Evolutionary conservation across 108 stramenopile genomes (phyloP), one percentile per base, ranked within the genome.

Genomic region (Skeletonema tropicum): DNA sequence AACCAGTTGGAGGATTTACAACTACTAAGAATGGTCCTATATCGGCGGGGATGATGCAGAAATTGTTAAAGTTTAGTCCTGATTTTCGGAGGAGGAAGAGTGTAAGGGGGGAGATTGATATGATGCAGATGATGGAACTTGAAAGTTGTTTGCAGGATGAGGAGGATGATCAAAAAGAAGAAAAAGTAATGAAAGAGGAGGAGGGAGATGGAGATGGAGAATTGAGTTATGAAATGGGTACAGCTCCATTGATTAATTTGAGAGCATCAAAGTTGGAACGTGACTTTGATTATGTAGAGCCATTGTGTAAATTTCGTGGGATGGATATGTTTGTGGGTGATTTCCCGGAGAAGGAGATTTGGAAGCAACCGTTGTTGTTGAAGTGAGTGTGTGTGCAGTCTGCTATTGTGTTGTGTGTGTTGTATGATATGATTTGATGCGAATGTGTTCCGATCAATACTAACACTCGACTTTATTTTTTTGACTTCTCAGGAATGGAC

Each of bases 261-360:
- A 15, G 6, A 23, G 52, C 52, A 55, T 55, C 52, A 1, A 55
- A 55, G 7, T 55, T 55, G 52, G 52, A 55, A 55, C 23, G 49
- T 52, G 49, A 52, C 6, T 52, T 52, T 52, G 49, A 63, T 31
- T n/a, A 63, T 38, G 73, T 87, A 9, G 83, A 71, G 33, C 86
- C 86, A 14, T 31, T 84, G 29, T 80, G 79, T 48, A 62, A 45
- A 11, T 49, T 90, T 3, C 77, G 86, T 23, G 87, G 90, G 3
- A 80, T 90, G 75, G 90, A 90, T 73, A 49, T 90, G n/a, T 88
- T 88, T 46, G 45, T 83, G 25, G 72, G 82, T 5, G 83, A 86
- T 45, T 57, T 60, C 35, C 75, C 87, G 8, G 84, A 88, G 57
- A 70, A 62, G 25, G 66, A 83, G 21, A 73, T 88, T 58, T 67